Evolutionary conservation across 1,284 basidiomycete species (phyloP).

Genomic region (Stereum hirsutum): DNA sequence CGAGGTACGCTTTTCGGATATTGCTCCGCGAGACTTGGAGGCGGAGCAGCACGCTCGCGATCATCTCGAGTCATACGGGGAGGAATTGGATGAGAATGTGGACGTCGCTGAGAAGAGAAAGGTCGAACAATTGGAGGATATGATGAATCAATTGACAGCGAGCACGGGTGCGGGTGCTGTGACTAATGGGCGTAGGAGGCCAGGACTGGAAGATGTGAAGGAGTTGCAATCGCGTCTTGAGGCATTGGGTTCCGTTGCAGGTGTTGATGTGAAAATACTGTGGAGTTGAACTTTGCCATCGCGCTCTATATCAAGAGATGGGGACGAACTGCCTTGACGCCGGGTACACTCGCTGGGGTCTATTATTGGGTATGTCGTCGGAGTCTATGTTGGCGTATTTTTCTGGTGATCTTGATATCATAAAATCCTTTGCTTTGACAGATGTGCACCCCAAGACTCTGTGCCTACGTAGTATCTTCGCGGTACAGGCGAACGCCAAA

Average conservation of each 20-base stretch:
- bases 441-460: no score
- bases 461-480: no score
- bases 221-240: constrained; percentile 31
- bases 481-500: no score
- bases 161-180: constrained; percentile 10
- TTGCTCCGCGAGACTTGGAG: constrained; percentile 62
- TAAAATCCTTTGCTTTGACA: no score
- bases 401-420: no score
- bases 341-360: no score
- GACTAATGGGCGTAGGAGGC: constrained; percentile 21
- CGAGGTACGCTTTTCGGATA: constrained; percentile 52
- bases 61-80: constrained; percentile 36
- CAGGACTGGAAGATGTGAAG: constrained; percentile 34
- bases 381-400: no score
- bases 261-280: constrained; percentile 20
- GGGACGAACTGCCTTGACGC: no score
- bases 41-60: constrained; percentile 63
- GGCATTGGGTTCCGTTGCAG: constrained; percentile 22
- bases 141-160: constrained; percentile 37
- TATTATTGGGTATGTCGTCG: no score
- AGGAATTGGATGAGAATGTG: constrained; percentile 26
- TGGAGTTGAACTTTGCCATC: constrained; percentile 22
- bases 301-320: no score
- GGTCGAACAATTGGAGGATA: constrained; percentile 47
- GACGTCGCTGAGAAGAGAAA: constrained; percentile 35